Evolutionary conservation across 805 yeast species (phyloP), one percentile per base, ranked within the genome.

Genomic region (Zygosaccharomyces bailii): DNA sequence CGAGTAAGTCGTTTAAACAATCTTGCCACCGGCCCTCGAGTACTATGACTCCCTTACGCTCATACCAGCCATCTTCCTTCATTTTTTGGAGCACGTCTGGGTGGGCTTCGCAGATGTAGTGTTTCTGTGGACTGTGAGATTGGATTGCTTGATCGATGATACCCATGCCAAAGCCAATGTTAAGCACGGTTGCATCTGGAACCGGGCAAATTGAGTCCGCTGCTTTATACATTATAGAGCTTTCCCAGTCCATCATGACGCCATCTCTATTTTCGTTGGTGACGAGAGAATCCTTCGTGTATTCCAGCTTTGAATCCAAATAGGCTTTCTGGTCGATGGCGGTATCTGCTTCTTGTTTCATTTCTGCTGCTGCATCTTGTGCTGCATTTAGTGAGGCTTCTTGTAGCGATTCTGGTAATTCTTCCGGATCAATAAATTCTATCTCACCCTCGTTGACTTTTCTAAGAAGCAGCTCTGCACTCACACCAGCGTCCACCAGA

Each of bases 221-320:
- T 1, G 95, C 95, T 11, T 82, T 72, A 42, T 74, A 70, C 98
- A 90, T 90, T 44, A 90, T 71, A 16, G 80, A 77, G 4, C 79
- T 74, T 61, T 90, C 98, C 98, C 98, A 90, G 54, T 84, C 84
- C 98, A 90, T 90, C 98, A 90, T 90, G 2, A 90, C 97, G 13
- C 96, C 98, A 57, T 90, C 97, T 37, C 76, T 72, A 41, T 82
- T 70, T 18, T 79, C 82, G 48, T 78, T 73, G 1, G 97, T 91
- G 19, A 87, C 69, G 19, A 90, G 70, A 0, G 93, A 82, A 47
- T 82, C 83, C 32, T 70, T 74, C 1, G 68, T 67, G 60, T 86
- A 90, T 53, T 79, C 80, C 19, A 90, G 68, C 56, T 82, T 73
- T 3, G 90, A 77, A 9, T 74, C 66, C 34, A 90, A 70, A 56